phyloP scores from a whole-genome alignment of 2,329 filamentous ascomycete species.

The Mollisia scopiformis region DNA sequence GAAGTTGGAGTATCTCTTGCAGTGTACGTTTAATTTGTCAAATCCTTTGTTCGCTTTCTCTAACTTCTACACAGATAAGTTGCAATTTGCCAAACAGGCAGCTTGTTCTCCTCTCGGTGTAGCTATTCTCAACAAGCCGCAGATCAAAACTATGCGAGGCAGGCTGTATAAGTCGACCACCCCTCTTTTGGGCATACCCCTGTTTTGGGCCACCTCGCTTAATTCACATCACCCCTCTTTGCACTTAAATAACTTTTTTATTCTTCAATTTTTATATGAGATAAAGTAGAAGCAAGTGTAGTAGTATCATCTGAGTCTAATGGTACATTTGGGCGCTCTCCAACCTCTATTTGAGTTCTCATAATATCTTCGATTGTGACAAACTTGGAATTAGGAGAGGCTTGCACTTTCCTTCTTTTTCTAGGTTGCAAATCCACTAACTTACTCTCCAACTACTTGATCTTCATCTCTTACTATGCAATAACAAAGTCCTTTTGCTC shows the following conservation, averaged over 20 bases:
- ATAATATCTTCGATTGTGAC: not conserved
- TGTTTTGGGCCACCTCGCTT: not conserved
- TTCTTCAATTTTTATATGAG: not conserved
- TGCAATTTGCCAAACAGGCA: constrained; percentile 14
- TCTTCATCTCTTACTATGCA: not conserved
- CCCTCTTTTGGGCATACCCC: not conserved
- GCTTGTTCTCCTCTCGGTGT: constrained; percentile 17
- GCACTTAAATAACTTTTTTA: not conserved
- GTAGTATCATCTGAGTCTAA: not conserved
- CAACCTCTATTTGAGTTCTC: not conserved
- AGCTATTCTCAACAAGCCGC: constrained; percentile 16
- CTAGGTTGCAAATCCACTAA: not conserved
- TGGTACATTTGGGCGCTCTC: not conserved
- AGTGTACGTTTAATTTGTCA: constrained; percentile 12
- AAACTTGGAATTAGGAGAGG: constrained; percentile 2
- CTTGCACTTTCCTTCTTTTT: not conserved
- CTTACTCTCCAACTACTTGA: not conserved
- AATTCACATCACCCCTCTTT: not conserved
- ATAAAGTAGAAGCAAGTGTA: not conserved
- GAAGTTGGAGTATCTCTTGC: constrained; percentile 17
- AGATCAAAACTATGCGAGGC: constrained; percentile 11
- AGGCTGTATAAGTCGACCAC: constrained; percentile 14
- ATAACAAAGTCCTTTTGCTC: too few species aligned
- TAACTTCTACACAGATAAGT: constrained; percentile 17
- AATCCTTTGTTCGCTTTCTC: constrained; percentile 8